phyloP scores from a whole-genome alignment of 202 grass and related monocot genomes.

The Panicum hallii region DNA sequence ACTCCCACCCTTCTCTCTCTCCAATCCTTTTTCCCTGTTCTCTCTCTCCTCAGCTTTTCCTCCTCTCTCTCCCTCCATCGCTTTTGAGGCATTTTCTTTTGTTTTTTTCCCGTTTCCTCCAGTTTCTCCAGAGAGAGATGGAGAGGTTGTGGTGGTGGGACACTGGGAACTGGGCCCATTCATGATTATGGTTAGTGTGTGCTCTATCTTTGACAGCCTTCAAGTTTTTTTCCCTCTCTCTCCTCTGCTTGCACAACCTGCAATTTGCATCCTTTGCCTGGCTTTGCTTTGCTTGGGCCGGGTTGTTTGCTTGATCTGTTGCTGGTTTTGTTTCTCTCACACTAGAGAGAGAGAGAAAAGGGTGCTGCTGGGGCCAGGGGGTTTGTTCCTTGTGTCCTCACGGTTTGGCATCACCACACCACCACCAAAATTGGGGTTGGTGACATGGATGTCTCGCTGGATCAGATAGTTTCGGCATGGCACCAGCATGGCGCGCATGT shows the following conservation, averaged over 20 bases:
- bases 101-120: not conserved
- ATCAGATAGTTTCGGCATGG: slow-evolving; percentile 11
- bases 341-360: not conserved
- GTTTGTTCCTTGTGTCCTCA: slow-evolving; percentile 2
- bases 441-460: slow-evolving; percentile 50
- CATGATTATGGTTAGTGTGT: slow-evolving; percentile 61
- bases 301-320: slow-evolving; percentile 44
- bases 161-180: slow-evolving; percentile 28
- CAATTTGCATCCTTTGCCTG: slow-evolving; percentile 5
- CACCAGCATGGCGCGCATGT: not conserved
- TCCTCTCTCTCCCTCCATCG: not conserved
- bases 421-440: not conserved
- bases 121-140: not conserved
- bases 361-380: not conserved
- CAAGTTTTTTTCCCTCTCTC: not conserved
- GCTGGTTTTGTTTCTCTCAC: not conserved
- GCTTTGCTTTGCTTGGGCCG: slow-evolving; percentile 48
- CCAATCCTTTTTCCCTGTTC: not conserved
- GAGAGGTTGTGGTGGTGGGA: slow-evolving; percentile 1
- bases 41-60: not conserved
- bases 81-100: not conserved
- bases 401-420: slow-evolving; percentile 37
- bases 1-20: slow-evolving; percentile 26
- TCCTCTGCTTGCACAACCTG: not conserved
- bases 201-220: slow-evolving; percentile 42